Conservation (phyloP, 2,329 filamentous ascomycete genomes). For the Leptographium procerum region DNA sequence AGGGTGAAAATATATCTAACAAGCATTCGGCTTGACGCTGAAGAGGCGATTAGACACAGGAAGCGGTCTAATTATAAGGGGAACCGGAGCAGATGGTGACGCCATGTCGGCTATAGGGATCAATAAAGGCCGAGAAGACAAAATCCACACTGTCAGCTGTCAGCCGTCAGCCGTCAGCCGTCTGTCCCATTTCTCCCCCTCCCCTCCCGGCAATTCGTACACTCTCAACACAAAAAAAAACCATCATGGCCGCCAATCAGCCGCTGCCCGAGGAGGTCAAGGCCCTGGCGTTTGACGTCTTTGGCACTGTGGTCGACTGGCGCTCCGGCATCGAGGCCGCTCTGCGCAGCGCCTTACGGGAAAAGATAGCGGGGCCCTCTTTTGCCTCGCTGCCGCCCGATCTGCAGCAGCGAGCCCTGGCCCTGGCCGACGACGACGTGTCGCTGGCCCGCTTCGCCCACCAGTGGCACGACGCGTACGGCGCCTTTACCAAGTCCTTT, state of each 20-base stretch:
- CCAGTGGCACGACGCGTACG: conserved; percentile 58
- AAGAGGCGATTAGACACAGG: too few relatives aligned
- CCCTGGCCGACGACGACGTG: conserved; percentile 42
- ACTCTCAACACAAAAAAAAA: too few relatives aligned
- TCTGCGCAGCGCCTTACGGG: conserved; percentile 38
- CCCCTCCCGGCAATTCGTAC: too few relatives aligned
- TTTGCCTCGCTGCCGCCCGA: conserved; percentile 31
- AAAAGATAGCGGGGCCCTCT: conserved; percentile 34
- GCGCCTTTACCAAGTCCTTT: conserved; percentile 44
- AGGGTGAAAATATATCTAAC: too few relatives aligned
- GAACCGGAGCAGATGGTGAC: too few relatives aligned
- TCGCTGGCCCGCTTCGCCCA: conserved; percentile 57
- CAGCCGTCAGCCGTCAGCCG: too few relatives aligned
- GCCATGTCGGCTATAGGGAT: too few relatives aligned
- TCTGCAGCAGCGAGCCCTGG: conserved; percentile 34
- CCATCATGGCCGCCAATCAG: not conserved
- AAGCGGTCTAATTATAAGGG: too few relatives aligned
- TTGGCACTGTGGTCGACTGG: conserved; percentile 76
- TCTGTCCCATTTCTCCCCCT: too few relatives aligned
- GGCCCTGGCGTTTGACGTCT: conserved; percentile 63
- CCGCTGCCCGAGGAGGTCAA: conserved; percentile 25
- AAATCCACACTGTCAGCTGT: too few relatives aligned
- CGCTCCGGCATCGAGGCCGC: conserved; percentile 52
- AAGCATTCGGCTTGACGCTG: too few relatives aligned
- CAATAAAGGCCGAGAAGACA: too few relatives aligned